Conservation (phyloP, 2,329 filamentous ascomycete genomes). For the Fusarium penzigii region DNA sequence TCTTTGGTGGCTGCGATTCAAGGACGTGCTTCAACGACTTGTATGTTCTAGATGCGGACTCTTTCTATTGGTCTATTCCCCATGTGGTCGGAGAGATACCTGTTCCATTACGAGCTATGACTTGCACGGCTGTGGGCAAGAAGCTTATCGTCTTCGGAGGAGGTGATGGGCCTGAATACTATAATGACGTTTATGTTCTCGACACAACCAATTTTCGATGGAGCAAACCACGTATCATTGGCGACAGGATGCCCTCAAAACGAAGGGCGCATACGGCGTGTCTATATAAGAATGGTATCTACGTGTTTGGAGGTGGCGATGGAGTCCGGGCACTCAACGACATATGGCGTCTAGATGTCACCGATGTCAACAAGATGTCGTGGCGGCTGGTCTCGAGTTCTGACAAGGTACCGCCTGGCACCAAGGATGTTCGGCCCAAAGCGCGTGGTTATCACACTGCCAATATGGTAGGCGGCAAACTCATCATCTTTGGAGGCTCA, state of each 20-base stretch:
- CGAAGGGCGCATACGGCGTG: slow-evolving; percentile 71
- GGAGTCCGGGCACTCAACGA: slow-evolving; percentile 71
- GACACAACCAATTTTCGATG: slow-evolving; percentile 70
- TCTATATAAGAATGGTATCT: slow-evolving; percentile 69
- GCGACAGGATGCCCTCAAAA: slow-evolving; percentile 60
- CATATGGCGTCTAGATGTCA: slow-evolving; percentile 71
- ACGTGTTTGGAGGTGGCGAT: slow-evolving; percentile 72
- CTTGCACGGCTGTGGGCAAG: slow-evolving; percentile 69
- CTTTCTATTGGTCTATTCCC: slow-evolving; percentile 70
- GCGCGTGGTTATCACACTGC: slow-evolving; percentile 71
- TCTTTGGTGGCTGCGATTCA: slow-evolving; percentile 70
- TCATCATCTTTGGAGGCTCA: slow-evolving; percentile 70
- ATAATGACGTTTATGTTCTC: slow-evolving; percentile 72
- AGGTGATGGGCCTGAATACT: slow-evolving; percentile 69
- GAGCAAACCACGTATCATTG: slow-evolving; percentile 61
- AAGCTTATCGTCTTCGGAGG: slow-evolving; percentile 71
- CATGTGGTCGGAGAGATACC: slow-evolving; percentile 65
- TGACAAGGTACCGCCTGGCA: slow-evolving; percentile 34
- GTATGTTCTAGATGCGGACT: slow-evolving; percentile 69
- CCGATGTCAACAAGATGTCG: slow-evolving; percentile 66
- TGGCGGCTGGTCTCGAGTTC: slow-evolving; percentile 64
- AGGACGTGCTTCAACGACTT: slow-evolving; percentile 69
- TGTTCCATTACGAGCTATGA: slow-evolving; percentile 68
- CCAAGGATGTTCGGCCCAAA: slow-evolving; percentile 53
- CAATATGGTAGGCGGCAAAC: slow-evolving; percentile 71